Percentiles rank a stretch among this genome's conserved stretches.
Conservation (phyloP, 176 grass and related monocot species). For the Ampelocalamus luodianensis region DNA sequence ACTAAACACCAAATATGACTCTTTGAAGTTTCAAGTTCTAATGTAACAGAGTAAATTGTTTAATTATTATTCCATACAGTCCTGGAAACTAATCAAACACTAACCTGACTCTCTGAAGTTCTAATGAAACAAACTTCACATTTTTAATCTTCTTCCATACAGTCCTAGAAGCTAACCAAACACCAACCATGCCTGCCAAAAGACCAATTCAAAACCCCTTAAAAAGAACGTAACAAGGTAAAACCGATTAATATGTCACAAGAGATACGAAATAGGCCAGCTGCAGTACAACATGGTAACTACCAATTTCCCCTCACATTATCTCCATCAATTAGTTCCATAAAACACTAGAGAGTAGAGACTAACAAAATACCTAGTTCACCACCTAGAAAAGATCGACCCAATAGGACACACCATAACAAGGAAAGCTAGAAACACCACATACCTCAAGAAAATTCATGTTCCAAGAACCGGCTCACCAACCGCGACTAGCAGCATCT, state of each 20-base stretch:
- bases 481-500: slow-evolving; percentile 12
- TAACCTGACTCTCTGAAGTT: neutral
- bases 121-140: neutral
- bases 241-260: neutral
- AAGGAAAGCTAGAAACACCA: neutral
- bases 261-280: neutral
- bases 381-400: neutral
- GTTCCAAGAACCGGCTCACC: slow-evolving; percentile 22
- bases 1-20: neutral
- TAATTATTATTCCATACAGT: neutral
- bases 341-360: neutral
- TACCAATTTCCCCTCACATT: slow-evolving; percentile 11
- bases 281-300: neutral
- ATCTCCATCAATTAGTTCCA: neutral
- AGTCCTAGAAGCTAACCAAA: slow-evolving; percentile 5
- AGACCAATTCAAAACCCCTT: slow-evolving; percentile 1
- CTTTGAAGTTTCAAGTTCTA: slow-evolving; percentile 7
- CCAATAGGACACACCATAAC: neutral
- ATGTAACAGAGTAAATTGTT: neutral
- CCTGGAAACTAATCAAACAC: slow-evolving; percentile 18
- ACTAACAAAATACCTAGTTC: neutral
- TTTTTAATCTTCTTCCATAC: neutral
- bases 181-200: neutral
- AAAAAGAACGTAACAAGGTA: neutral
- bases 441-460: slow-evolving; percentile 1